A percentile compares a stretch with the other conserved stretches of the same genome.
Evolutionary conservation across 495 filamentous ascomycete species (phyloP).

Genomic region (Penicillium silybi): DNA sequence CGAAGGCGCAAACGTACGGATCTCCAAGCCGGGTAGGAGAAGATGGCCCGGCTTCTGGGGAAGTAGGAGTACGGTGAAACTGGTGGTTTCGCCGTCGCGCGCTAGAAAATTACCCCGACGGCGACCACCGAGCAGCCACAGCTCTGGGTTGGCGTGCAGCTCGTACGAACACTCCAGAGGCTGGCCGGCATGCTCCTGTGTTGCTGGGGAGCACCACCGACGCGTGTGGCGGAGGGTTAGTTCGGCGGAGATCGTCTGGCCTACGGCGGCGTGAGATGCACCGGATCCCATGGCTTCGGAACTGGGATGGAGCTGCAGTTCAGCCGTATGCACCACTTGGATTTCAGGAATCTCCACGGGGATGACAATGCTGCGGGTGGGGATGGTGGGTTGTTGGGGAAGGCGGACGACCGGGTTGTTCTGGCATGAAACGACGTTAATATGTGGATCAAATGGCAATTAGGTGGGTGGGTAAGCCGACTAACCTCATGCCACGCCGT

Average conservation of each 20-base stretch:
- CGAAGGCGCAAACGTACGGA: conserved; percentile 52
- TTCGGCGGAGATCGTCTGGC: conserved; percentile 67
- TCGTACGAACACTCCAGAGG: conserved; percentile 81
- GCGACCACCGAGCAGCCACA: conserved; percentile 81
- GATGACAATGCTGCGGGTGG: conserved; percentile 43
- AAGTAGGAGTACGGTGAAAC: conserved; percentile 64
- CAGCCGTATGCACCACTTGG: conserved; percentile 77
- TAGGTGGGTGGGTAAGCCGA: conserved; percentile 1
- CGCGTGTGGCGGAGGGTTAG: conserved; percentile 73
- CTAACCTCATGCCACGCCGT: conserved; percentile 47
- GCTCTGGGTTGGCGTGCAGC: conserved; percentile 67
- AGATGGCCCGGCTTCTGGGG: conserved; percentile 74
- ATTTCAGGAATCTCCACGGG: conserved; percentile 83
- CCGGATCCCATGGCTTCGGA: conserved; percentile 16
- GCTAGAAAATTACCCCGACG: conserved; percentile 73
- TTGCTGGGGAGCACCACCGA: conserved; percentile 60
- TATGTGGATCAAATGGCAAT: neutral
- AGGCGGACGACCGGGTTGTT: conserved; percentile 35
- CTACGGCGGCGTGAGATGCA: conserved; percentile 50
- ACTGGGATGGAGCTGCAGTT: conserved; percentile 54
- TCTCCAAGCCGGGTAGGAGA: conserved; percentile 72
- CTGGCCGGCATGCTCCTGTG: conserved; percentile 34
- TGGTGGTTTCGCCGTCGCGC: conserved; percentile 43
- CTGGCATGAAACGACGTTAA: conserved; percentile 19
- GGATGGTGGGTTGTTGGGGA: conserved; percentile 29